phyloP scores from a whole-genome alignment of 306 rosid species.

The Neltuma alba region DNA sequence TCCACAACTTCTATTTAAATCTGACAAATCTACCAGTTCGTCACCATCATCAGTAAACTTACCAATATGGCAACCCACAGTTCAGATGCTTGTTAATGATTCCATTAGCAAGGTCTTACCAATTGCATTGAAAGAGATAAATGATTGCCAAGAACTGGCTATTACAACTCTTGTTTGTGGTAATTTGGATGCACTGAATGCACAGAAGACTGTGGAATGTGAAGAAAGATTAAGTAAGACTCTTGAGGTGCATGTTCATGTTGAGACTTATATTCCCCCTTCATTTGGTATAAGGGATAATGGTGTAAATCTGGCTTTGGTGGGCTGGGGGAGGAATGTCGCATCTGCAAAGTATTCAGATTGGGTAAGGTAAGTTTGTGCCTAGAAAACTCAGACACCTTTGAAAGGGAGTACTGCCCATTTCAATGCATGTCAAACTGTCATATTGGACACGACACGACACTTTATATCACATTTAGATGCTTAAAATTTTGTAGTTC shows the following conservation, averaged over 20 bases:
- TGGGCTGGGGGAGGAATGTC: conserved; percentile 66
- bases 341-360: conserved; percentile 88
- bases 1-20: conserved; percentile 62
- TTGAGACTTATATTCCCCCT: conserved; percentile 60
- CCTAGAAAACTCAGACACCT: background rate
- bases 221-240: conserved; percentile 39
- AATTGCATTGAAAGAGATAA: conserved; percentile 55
- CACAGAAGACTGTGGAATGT: conserved; percentile 27
- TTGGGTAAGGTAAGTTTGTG: conserved; percentile 79
- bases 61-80: conserved; percentile 44
- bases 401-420: background rate
- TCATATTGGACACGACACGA: background rate
- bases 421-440: background rate
- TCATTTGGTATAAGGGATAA: conserved; percentile 51
- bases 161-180: conserved; percentile 71
- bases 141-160: conserved; percentile 56
- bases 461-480: background rate
- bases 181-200: conserved; percentile 55
- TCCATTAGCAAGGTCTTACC: conserved; percentile 60
- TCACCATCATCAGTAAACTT: conserved; percentile 36
- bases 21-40: conserved; percentile 25
- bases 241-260: conserved; percentile 56
- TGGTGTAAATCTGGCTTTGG: conserved; percentile 75
- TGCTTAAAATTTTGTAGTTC: background rate
- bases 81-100: conserved; percentile 56